Conservation (phyloP, 163 green algal genomes). For the Volvox carteri region DNA sequence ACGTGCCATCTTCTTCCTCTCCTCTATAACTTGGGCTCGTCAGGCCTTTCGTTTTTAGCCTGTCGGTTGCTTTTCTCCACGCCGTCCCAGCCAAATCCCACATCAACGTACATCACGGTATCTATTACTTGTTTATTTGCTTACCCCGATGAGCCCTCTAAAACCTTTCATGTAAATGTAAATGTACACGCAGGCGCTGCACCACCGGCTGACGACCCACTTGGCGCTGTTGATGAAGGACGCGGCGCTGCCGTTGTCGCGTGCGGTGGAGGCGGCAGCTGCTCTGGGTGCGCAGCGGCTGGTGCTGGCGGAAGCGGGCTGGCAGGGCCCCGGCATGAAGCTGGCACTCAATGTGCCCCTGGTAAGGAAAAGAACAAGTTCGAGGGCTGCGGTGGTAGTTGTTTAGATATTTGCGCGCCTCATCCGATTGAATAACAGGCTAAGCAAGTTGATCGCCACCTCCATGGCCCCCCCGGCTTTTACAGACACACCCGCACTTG, state of each 20-base stretch:
- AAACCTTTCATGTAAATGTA: too few species aligned
- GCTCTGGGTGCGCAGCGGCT: conserved; percentile 48
- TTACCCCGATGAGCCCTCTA: too few species aligned
- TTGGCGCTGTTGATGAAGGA: conserved; percentile 43
- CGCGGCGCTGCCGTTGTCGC: conserved; percentile 41
- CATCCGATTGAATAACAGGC: too few species aligned
- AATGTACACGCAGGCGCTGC: conserved; percentile 62
- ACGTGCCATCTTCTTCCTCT: neutral
- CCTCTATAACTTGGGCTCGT: neutral
- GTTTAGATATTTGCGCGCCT: neutral
- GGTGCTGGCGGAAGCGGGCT: conserved; percentile 43
- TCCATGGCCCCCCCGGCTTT: too few species aligned
- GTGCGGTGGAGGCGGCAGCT: conserved; percentile 47
- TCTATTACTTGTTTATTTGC: neutral
- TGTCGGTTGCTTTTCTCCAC: neutral
- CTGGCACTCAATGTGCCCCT: conserved; percentile 44
- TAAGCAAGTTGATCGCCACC: too few species aligned
- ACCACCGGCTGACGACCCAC: conserved; percentile 49
- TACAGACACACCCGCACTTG: too few species aligned
- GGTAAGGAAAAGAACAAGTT: neutral
- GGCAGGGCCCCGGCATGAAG: conserved; percentile 44
- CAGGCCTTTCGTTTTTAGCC: neutral
- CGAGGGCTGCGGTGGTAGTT: neutral
- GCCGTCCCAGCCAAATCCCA: neutral
- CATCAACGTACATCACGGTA: neutral